Conservation (phyloP, 2,329 filamentous ascomycete genomes). For the Aspergillus persii region DNA sequence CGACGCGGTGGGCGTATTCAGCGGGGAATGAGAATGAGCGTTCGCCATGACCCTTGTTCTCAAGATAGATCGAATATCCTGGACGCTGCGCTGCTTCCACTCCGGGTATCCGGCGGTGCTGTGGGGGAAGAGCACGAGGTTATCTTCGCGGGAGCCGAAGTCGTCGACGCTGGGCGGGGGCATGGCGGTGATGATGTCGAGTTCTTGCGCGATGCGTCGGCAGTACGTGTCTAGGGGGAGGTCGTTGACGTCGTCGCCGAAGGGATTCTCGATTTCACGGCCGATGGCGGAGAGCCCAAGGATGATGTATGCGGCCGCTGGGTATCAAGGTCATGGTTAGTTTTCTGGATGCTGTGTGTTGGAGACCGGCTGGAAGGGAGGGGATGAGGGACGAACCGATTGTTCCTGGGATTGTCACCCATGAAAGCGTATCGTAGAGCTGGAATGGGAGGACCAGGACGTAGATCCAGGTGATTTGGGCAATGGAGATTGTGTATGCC, state of each 20-base stretch:
- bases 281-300: slow-evolving; percentile 74
- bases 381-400: slow-evolving; percentile 43
- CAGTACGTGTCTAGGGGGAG: slow-evolving; percentile 74
- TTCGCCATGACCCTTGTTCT: slow-evolving; percentile 35
- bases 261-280: slow-evolving; percentile 80
- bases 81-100: slow-evolving; percentile 50
- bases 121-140: slow-evolving; percentile 38
- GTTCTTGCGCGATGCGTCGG: slow-evolving; percentile 68
- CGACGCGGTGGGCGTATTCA: background rate
- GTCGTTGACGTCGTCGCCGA: slow-evolving; percentile 81
- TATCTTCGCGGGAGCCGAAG: slow-evolving; percentile 44
- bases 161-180: slow-evolving; percentile 52
- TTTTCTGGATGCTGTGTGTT: background rate
- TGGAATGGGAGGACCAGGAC: slow-evolving; percentile 80
- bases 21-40: slow-evolving; percentile 7
- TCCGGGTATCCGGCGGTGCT: slow-evolving; percentile 47
- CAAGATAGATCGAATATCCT: slow-evolving; percentile 46
- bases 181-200: slow-evolving; percentile 68
- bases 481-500: slow-evolving; percentile 80
- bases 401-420: slow-evolving; percentile 76
- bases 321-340: background rate
- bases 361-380: background rate
- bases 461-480: slow-evolving; percentile 84
- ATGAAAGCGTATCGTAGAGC: slow-evolving; percentile 61
- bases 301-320: slow-evolving; percentile 73